These are phyloP conservation scores for Elaeagnus macrophylla DNA, from an alignment of 306 rosid species.

Conservation along the genomic window DNA sequence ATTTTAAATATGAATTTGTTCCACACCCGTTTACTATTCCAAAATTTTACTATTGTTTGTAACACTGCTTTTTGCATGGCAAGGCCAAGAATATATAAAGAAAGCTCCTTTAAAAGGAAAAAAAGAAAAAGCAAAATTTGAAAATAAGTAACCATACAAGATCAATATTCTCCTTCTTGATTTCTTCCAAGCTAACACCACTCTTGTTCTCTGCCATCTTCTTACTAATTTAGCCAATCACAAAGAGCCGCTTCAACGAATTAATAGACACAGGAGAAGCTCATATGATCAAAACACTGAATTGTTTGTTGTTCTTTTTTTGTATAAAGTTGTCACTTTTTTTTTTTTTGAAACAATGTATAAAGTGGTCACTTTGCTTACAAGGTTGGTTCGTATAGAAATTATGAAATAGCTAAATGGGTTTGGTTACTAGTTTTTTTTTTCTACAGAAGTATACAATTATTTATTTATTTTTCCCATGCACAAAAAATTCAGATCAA, in stretches of 20 bases:
- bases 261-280: background rate
- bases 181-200: conserved; percentile 41
- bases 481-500: background rate
- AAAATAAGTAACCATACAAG: conserved; percentile 35
- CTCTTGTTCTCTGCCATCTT: conserved; percentile 10
- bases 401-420: background rate
- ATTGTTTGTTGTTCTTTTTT: background rate
- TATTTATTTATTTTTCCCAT: too few relatives aligned
- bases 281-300: background rate
- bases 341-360: too few relatives aligned
- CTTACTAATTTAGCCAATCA: background rate
- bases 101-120: too few relatives aligned
- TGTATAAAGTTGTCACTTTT: too few relatives aligned
- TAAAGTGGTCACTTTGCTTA: background rate
- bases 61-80: too few relatives aligned
- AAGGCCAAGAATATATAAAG: too few relatives aligned
- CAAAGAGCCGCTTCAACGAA: background rate
- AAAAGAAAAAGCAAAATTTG: background rate
- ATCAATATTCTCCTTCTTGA: conserved; percentile 69
- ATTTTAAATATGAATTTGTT: too few relatives aligned
- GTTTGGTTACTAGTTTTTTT: background rate
- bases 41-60: too few relatives aligned
- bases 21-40: too few relatives aligned
- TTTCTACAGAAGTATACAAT: background rate
- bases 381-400: background rate